A percentile compares a stretch with the other conserved stretches of the same genome.
phyloP scores from a whole-genome alignment of 2,329 filamentous ascomycete genomes.

The Pseudocercospora musae region DNA sequence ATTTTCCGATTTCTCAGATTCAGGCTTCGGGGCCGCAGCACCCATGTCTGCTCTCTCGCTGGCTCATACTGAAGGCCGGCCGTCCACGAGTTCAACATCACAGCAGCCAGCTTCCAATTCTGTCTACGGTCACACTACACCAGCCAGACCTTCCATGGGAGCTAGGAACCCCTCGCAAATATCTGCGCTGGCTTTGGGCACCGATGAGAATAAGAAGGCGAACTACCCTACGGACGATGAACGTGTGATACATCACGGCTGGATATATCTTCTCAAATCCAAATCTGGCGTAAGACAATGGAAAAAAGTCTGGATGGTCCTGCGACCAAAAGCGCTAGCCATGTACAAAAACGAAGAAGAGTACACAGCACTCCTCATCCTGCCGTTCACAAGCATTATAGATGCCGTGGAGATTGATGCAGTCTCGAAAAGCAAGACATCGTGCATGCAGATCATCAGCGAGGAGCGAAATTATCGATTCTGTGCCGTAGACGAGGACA shows the following conservation, averaged over 20 bases:
- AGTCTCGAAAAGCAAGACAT: conserved; percentile 75
- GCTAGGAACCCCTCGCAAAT: conserved; percentile 60
- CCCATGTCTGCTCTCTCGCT: conserved; percentile 36
- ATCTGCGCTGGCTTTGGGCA: conserved; percentile 51
- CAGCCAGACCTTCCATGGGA: conserved; percentile 26
- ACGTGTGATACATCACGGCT: conserved; percentile 90
- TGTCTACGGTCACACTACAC: conserved; percentile 33
- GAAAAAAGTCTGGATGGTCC: conserved; percentile 91
- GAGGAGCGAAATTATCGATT: conserved; percentile 68
- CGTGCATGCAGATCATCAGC: conserved; percentile 89
- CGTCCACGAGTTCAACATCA: conserved; percentile 31
- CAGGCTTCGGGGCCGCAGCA: conserved; percentile 27
- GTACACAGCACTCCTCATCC: conserved; percentile 79
- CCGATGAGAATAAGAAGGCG: conserved; percentile 25
- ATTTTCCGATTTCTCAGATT: conserved; percentile 75
- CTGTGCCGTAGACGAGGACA: conserved; percentile 71
- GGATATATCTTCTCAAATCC: conserved; percentile 78
- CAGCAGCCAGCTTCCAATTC: conserved; percentile 31
- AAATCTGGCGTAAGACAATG: conserved; percentile 84
- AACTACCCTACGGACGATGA: conserved; percentile 59
- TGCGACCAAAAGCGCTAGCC: conserved; percentile 78
- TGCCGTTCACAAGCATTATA: conserved; percentile 70
- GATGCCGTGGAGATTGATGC: conserved; percentile 92
- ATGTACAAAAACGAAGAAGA: conserved; percentile 92
- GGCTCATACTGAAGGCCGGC: conserved; percentile 29